Evolutionary conservation across 1,284 basidiomycete species (phyloP).

Genomic region (Mycena sp.): DNA sequence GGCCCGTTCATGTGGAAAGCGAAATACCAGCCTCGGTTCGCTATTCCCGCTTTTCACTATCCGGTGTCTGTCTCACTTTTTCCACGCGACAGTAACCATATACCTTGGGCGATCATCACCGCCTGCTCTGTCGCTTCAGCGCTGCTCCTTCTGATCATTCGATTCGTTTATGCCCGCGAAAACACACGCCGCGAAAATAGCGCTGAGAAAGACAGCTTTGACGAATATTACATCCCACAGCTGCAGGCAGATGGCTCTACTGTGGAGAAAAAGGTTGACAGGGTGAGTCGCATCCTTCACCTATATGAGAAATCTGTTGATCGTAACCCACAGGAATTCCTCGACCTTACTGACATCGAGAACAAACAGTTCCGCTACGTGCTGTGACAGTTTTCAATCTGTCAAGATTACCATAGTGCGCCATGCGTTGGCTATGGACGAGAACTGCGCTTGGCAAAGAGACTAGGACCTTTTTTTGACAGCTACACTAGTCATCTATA

Average conservation of each 20-base stretch:
- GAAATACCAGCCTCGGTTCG: constrained; percentile 52
- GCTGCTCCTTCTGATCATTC: constrained; percentile 63
- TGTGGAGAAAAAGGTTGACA: constrained; percentile 67
- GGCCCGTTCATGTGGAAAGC: constrained; percentile 82
- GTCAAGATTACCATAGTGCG: too few species aligned
- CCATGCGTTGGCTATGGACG: too few species aligned
- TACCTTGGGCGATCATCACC: constrained; percentile 76
- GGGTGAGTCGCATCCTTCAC: constrained; percentile 51
- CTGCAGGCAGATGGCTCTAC: constrained; percentile 62
- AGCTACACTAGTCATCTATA: constrained; percentile 2
- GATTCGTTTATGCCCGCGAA: constrained; percentile 68
- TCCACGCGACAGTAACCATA: constrained; percentile 67
- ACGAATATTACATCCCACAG: constrained; percentile 68
- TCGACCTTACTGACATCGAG: constrained; percentile 74
- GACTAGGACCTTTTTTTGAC: background rate
- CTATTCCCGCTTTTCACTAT: background rate
- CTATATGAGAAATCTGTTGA: constrained; percentile 14
- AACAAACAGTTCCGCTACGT: constrained; percentile 70
- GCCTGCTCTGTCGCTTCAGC: constrained; percentile 64
- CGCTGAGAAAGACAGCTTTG: constrained; percentile 66
- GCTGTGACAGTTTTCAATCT: constrained; percentile 38
- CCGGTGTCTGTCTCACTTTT: too few species aligned
- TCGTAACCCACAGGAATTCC: constrained; percentile 56
- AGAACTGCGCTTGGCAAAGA: too few species aligned
- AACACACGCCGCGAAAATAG: constrained; percentile 70